These are phyloP conservation scores for Polychytrium aggregatum DNA, from an alignment of 192 early-diverging fungal genomes.

Conservation along the genomic window DNA sequence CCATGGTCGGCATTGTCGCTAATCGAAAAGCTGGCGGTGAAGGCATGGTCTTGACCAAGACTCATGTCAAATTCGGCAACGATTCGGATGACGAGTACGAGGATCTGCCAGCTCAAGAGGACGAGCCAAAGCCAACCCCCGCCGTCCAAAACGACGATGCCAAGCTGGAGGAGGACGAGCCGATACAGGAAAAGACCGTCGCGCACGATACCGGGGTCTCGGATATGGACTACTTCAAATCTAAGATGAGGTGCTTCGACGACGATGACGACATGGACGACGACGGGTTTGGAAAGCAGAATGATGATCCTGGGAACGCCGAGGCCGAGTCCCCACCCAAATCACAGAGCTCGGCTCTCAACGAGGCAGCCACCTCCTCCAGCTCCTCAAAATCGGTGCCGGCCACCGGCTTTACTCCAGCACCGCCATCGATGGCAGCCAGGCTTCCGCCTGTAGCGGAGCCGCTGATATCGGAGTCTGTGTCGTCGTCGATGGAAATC, in stretches of 20 bases:
- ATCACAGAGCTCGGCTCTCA: too few species aligned
- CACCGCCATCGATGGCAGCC: not conserved
- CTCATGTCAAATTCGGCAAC: conserved; percentile 39
- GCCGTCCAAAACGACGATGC: too few species aligned
- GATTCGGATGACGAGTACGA: conserved; percentile 66
- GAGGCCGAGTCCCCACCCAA: not conserved
- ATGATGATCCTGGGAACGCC: conserved; percentile 2
- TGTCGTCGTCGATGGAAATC: too few species aligned
- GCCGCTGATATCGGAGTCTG: too few species aligned
- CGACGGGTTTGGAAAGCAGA: conserved; percentile 23
- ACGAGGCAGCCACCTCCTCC: too few species aligned
- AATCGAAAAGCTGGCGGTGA: conserved; percentile 53
- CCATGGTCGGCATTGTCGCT: conserved; percentile 30
- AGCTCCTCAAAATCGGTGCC: too few species aligned
- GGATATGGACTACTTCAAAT: conserved; percentile 41
- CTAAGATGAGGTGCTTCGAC: conserved; percentile 26
- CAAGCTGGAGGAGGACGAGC: conserved; percentile 13
- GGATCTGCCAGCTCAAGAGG: conserved; percentile 43
- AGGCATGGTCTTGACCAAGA: conserved; percentile 45
- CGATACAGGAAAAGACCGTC: conserved; percentile 10
- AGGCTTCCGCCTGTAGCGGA: not conserved
- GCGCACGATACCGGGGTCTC: conserved; percentile 30
- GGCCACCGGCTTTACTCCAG: too few species aligned
- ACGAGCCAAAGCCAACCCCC: conserved; percentile 10
- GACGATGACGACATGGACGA: conserved; percentile 17